A percentile compares a stretch with the other conserved stretches of the same genome.
These are phyloP conservation scores for Talaromyces borbonicus DNA, from an alignment of 495 filamentous ascomycete species.

Conservation along the genomic window DNA sequence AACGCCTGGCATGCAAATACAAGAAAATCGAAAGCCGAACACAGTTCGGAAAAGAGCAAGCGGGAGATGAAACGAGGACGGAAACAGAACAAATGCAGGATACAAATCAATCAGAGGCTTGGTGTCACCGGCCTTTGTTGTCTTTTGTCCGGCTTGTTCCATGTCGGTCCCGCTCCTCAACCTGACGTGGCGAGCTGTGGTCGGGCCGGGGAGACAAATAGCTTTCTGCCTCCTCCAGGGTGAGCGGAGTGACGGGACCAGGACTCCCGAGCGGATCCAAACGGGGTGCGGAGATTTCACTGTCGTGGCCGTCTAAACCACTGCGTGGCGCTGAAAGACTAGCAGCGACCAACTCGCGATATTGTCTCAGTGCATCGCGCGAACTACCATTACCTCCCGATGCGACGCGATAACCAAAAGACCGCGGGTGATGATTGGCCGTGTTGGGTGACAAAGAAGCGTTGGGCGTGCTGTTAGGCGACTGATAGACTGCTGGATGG, in stretches of 20 bases:
- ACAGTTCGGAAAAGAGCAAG: not conserved
- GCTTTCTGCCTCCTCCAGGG: constrained; percentile 48
- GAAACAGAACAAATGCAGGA: not conserved
- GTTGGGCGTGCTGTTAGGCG: constrained; percentile 14
- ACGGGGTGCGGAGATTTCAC: constrained; percentile 49
- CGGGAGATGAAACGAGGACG: not conserved
- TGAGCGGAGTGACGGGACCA: constrained; percentile 68
- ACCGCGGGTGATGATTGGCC: constrained; percentile 7
- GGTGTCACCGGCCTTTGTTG: constrained; percentile 24
- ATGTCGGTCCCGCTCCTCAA: constrained; percentile 24
- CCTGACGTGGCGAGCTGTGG: not conserved
- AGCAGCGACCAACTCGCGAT: constrained; percentile 27
- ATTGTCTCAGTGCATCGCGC: constrained; percentile 30
- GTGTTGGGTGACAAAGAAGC: constrained; percentile 2
- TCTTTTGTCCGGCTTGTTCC: constrained; percentile 15
- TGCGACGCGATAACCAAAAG: constrained; percentile 21
- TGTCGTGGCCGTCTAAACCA: constrained; percentile 19
- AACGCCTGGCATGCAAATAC: not conserved
- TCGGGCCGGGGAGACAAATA: constrained; percentile 38
- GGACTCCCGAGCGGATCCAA: constrained; percentile 63
- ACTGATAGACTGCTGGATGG: constrained; percentile 40
- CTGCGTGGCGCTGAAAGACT: constrained; percentile 14
- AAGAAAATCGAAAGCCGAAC: not conserved
- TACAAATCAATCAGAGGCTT: not conserved
- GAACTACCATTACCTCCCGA: constrained; percentile 16